Evolutionary conservation across 176 grass and related monocot species (phyloP), one percentile per base, ranked within the genome.

Genomic region (Carex littledalei): DNA sequence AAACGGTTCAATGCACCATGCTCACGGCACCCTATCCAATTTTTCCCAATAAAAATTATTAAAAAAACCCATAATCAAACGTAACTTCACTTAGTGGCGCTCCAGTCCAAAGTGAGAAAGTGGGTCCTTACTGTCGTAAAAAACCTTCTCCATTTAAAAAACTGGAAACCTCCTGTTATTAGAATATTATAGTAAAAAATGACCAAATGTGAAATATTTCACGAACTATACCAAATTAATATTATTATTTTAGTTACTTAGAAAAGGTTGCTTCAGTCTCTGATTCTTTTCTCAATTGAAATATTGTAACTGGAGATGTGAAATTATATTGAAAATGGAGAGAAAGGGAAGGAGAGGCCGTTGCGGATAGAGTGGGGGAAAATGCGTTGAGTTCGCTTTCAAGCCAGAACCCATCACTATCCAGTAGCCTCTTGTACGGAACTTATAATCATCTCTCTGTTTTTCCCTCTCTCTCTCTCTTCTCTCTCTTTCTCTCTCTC

Each of bases 71-170:
- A 54, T 14, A 47, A 75, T 60, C 34, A 82, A 63, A 49, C 80
- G 60, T 18, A 67, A 82, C 59, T 59, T 63, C 79, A 82, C 34
- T 49, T 74, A 74, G 72, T 76, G 72, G 55, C 80, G 21, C 80
- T 82, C 60, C 80, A 82, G 80, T 82, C 80, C 80, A 82, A 82
- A 82, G 80, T 47, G 43, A n/a, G 37, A 67, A 61, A 47, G 60
- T 82, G 59, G 80, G 80, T 22, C 79, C 75, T 39, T 62, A 57
- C 55, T 63, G 56, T 29, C 29, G 0, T 21, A 10, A 22, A 18
- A 4, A 43, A 81, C n/a, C 79, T 41, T 81, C 79, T 81, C 55
- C 24, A 57, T 13, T 63, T 22, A 0, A 2, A 12, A 77, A 11
- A 77, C 17, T 49, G 32, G 72, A 77, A 50, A 14, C 24, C 72